phyloP scores from a whole-genome alignment of 2,329 filamentous ascomycete species.

The Cladosporium velox region DNA sequence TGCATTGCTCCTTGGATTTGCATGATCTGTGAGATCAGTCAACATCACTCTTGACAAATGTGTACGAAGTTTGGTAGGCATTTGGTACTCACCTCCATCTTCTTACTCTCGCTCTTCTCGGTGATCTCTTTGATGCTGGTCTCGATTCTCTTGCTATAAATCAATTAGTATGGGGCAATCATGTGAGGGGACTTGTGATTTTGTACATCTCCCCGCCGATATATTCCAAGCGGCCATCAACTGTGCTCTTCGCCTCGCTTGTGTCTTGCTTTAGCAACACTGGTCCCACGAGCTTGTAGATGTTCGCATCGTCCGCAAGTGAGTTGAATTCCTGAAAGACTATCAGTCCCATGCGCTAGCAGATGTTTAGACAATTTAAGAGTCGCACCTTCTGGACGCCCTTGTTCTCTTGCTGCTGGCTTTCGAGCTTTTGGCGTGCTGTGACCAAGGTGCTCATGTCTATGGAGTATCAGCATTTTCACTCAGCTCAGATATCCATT shows the following conservation, averaged over 20 bases:
- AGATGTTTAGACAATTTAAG: constrained; percentile 17
- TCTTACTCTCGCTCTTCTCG: constrained; percentile 65
- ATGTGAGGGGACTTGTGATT: background rate
- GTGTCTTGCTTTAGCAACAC: constrained; percentile 94
- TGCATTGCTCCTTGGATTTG: constrained; percentile 47
- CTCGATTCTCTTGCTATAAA: constrained; percentile 64
- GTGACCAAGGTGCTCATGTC: constrained; percentile 77
- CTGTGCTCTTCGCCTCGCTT: constrained; percentile 83
- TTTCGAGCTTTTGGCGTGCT: constrained; percentile 86
- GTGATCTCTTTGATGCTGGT: constrained; percentile 65
- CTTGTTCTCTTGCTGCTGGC: constrained; percentile 89
- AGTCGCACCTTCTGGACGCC: constrained; percentile 73
- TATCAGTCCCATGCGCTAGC: background rate
- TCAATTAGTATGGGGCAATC: background rate
- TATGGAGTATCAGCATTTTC: constrained; percentile 40
- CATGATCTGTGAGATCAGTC: constrained; percentile 41
- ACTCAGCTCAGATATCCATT: background rate
- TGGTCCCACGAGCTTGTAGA: constrained; percentile 94
- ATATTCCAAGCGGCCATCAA: constrained; percentile 87
- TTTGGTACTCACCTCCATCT: constrained; percentile 58
- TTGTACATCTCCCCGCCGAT: constrained; percentile 87
- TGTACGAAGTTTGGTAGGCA: background rate
- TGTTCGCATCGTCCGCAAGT: constrained; percentile 77
- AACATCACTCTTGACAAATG: background rate
- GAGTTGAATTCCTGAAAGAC: constrained; percentile 71